These are phyloP conservation scores for Circinella umbellata DNA, from an alignment of 371 early-diverging fungal genomes.

Conservation along the genomic window DNA sequence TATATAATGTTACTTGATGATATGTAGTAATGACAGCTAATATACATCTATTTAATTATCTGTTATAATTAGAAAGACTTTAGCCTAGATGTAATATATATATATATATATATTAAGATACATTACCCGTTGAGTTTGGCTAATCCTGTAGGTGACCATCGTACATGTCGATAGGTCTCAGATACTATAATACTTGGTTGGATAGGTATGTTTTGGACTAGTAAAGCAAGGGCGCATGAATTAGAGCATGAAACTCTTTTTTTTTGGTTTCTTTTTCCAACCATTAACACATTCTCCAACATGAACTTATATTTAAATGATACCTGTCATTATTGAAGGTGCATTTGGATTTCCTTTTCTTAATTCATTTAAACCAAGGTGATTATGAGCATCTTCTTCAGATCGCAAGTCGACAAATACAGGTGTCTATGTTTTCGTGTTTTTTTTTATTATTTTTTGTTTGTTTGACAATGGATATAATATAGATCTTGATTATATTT, in stretches of 20 bases:
- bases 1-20: slow-evolving; percentile 33
- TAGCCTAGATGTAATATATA: background rate
- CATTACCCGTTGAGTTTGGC: slow-evolving; percentile 28
- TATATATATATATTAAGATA: background rate
- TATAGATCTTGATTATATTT: too few relatives aligned
- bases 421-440: slow-evolving; percentile 31
- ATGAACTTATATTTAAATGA: background rate
- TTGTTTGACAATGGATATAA: too few relatives aligned
- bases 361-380: slow-evolving; percentile 4
- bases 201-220: slow-evolving; percentile 18
- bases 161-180: slow-evolving; percentile 34
- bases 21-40: slow-evolving; percentile 40
- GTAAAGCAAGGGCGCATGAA: background rate
- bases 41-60: slow-evolving; percentile 24
- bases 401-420: slow-evolving; percentile 29
- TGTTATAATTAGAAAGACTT: too few relatives aligned
- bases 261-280: too few relatives aligned
- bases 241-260: background rate
- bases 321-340: background rate
- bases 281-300: too few relatives aligned
- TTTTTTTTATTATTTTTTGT: background rate
- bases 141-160: slow-evolving; percentile 37
- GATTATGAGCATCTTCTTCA: slow-evolving; percentile 28
- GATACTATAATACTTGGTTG: slow-evolving; percentile 22
- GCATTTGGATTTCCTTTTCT: slow-evolving; percentile 9